Evolutionary conservation across 1,284 basidiomycete species (phyloP), one percentile per base, ranked within the genome.

Genomic region (Chondrostereum purpureum): DNA sequence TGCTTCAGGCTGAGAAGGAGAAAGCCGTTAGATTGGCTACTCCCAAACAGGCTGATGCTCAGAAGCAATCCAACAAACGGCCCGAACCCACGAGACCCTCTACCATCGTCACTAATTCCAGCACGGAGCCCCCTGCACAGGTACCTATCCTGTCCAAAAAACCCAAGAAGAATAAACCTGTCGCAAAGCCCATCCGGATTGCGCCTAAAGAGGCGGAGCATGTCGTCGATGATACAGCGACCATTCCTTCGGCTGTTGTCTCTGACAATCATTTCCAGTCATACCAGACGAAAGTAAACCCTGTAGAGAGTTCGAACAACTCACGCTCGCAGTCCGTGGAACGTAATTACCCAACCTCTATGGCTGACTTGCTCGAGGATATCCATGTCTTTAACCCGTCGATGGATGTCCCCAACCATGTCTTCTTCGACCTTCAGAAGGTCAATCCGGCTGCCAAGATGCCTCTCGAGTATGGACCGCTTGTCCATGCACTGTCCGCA

Each of bases 401-500:
- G 42, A 74, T 88, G 67, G 77, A 83, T 53, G 65, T 88, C 37
- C 64, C 75, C 8, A 76, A 75, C 42, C 79, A 88, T 55, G 72
- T 83, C 0, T 83, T 90, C 64, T 90, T 90, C 55, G 83, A 88
- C 54, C 52, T 73, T 21, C 67, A 75, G 47, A 81, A 75, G 61
- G 72, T 90, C 50, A 80, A 80, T 54, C 77, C 83, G 31, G 75
- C 82, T 23, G 73, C 79, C 40, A 85, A 80, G 58, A 80, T 86
- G 69, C 83, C 86, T 13, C 63, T 88, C 42, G 84, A 89, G 54
- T 89, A 89, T 53, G 84, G 80, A 2, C 86, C 87, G 27, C 67
- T 90, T 40, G 85, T 88, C 3, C 86, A 88, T 56, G 87, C 88
- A 1, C 61, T 90, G n/a, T 88, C 88, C 10, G 84, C 88, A 17